Percentiles rank a stretch among this genome's conserved stretches.
phyloP scores from a whole-genome alignment of 768 basidiomycete genomes.

The Clavaria fumosa region DNA sequence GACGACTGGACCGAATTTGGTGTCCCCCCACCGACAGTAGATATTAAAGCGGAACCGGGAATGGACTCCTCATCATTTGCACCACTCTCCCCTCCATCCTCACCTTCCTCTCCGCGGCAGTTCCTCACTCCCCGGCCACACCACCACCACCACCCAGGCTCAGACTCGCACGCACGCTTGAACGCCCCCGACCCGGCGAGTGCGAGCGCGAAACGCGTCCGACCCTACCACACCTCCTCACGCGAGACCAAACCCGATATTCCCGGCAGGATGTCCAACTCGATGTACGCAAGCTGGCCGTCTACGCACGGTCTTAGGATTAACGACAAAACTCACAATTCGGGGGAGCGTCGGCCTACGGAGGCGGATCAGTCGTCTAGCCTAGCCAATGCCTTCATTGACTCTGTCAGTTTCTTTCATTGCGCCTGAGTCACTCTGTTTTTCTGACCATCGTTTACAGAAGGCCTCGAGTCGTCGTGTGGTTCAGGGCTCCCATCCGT shows the following conservation, averaged over 20 bases:
- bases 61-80: conserved; percentile 18
- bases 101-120: conserved; percentile 1
- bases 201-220: conserved; percentile 23
- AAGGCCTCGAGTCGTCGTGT: conserved; percentile 16
- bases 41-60: conserved; percentile 34
- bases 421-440: conserved; percentile 2
- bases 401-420: conserved; percentile 7
- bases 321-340: conserved; percentile 18
- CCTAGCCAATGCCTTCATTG: conserved; percentile 21
- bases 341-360: conserved; percentile 24
- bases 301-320: conserved; percentile 17
- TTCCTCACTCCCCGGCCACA: conserved; percentile 4
- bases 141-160: conserved; percentile 13
- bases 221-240: conserved; percentile 22
- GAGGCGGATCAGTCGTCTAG: conserved; percentile 23
- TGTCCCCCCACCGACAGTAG: no score
- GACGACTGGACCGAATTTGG: no score
- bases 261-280: conserved; percentile 22
- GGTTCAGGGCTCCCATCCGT: conserved; percentile 27
- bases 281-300: conserved; percentile 21
- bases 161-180: no score
- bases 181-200: no score
- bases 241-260: conserved; percentile 19
- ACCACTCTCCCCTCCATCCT: conserved; percentile 22
- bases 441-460: background rate